Evolutionary conservation across 257 asterid species (phyloP), one percentile per base, ranked within the genome.

Genomic region (Rauvolfia tetraphylla): DNA sequence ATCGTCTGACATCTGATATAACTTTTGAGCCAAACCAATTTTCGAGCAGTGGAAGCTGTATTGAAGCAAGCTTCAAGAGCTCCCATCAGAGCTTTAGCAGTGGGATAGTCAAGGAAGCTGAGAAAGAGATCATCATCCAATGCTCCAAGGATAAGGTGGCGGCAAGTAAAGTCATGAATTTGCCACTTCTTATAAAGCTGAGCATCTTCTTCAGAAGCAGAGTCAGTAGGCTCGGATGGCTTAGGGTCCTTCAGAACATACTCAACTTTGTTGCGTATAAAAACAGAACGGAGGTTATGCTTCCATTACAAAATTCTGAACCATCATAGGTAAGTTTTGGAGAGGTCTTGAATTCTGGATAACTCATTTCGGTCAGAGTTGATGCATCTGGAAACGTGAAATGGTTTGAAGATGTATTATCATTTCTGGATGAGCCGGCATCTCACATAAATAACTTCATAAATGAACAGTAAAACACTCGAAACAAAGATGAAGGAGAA

Each of bases 81-180:
- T 49, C 72, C 82, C 78, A 78, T 62, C 18, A 78, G 58, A 23
- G 69, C 65, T 51, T 73, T 73, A 29, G 82, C 78, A 72, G 78
- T 72, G 23, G 82, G 82, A 11, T 72, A 78, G 29, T 39, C 74
- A 62, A 72, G 58, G 73, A 71, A 78, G 66, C 67, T 78, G 31
- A 78, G 77, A 44, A 78, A 78, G 77, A 78, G 61, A 39, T 72
- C 82, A 63, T 78, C 78, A 29, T 73, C 73, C 77, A 78, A 23
- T 36, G 76, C 34, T 20, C 81, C 77, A 46, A 78, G 81, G 66
- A 78, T 46, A 74, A 74, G 49, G 51, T 74, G 77, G 56, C 70
- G 70, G 38, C 68, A 78, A 78, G 76, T 78, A 71, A 78, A 41
- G 46, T 41, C 46, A 41, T 78, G 72, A 0, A 56, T 36, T 6